phyloP scores from a whole-genome alignment of 192 early-diverging fungal species.

The Pilobolus umbonatus region DNA sequence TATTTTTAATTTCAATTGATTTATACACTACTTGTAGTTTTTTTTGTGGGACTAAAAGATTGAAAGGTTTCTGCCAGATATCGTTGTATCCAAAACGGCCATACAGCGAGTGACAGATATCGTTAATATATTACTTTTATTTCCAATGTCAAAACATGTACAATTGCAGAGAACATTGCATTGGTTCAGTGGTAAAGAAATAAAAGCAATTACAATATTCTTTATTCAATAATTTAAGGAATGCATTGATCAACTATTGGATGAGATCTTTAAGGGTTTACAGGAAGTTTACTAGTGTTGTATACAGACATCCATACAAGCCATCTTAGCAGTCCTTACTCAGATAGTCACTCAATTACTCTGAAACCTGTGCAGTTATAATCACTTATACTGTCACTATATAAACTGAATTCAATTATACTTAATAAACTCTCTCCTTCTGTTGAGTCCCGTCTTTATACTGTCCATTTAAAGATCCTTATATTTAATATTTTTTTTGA shows the following conservation, averaged over 20 bases:
- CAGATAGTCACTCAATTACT: no score
- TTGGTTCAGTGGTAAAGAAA: slow-evolving; percentile 4
- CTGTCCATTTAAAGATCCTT: no score
- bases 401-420: no score
- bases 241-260: slow-evolving; percentile 2
- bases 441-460: no score
- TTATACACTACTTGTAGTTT: slow-evolving; percentile 9
- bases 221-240: slow-evolving; percentile 15
- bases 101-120: slow-evolving; percentile 8
- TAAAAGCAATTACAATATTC: slow-evolving; percentile 4
- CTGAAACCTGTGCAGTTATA: no score
- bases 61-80: slow-evolving; percentile 9
- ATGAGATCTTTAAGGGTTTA: background rate
- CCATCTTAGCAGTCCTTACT: no score
- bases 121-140: slow-evolving; percentile 14
- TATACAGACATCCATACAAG: no score
- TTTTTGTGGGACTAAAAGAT: slow-evolving; percentile 9
- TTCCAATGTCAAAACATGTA: slow-evolving; percentile 10
- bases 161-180: slow-evolving; percentile 12
- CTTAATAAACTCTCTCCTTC: no score
- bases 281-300: background rate
- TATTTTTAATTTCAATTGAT: slow-evolving; percentile 11
- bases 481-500: no score
- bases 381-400: no score
- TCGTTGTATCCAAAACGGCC: slow-evolving; percentile 8